Evolutionary conservation across 352 stramenopile genomes (phyloP), one percentile per base, ranked within the genome.

Genomic region (Globisporangium emineosum): DNA sequence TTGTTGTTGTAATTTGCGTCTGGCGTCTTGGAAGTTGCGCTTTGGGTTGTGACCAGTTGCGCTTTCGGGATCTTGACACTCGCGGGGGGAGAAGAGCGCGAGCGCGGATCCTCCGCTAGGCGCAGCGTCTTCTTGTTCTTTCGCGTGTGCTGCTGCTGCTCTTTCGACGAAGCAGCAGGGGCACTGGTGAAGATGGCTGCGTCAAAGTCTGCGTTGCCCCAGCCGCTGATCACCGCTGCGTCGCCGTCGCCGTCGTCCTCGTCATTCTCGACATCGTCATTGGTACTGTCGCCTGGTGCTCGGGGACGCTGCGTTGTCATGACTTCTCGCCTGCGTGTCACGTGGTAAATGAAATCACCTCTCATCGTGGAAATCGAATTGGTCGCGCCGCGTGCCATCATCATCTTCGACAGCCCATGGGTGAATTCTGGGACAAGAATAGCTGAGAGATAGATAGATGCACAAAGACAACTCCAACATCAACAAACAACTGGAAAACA

Each of bases 151-250:
- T 43, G 37, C 15, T 43, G 37, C 15, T 43, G 37, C 37, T 43
- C 37, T 12, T 43, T 19, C 6, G 15, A 8, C 0, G 32, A 6
- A 35, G 32, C 32, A 25, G 13, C 21, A 12, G 19, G 21, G 10
- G 47, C 37, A 43, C n/a, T 3, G 29, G n/a, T 9, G 9, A 58
- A 13, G 32, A 49, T 30, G 9, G 19, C 35, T 12, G 70, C 66
- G 32, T 71, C 70, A 10, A 71, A 67, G 33, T 73, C 67, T 8
- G 12, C 55, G 19, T n/a, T 60, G 45, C 49, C 70, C 70, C 70
- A 76, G 23, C 70, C 70, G 52, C 70, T 67, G 40, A 76, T 65
- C 32, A 7, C 56, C 49, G 63, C 67, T 8, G 35, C 33, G 30
- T 71, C 66, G 2, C 66, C 58, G 2, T 53, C 27, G 12, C 43